phyloP scores from a whole-genome alignment of 2,329 filamentous ascomycete species.

The Lecanoromycetidae sp. region DNA sequence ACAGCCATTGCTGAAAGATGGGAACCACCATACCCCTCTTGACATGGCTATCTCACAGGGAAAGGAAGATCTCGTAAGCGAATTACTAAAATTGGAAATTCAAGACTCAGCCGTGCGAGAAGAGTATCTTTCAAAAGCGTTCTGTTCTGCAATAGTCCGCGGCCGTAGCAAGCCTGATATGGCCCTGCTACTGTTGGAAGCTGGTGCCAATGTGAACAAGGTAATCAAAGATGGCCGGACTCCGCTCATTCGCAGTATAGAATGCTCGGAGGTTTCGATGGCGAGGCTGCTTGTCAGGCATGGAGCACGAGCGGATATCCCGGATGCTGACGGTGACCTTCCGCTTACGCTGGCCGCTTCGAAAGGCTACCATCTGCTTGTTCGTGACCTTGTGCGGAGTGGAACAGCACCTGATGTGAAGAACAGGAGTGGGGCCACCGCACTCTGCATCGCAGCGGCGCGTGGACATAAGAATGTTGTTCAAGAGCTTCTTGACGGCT shows the following conservation, averaged over 20 bases:
- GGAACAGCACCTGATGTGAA: not conserved
- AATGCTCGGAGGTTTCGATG: not conserved
- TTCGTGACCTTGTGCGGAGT: not conserved
- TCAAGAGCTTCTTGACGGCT: not conserved
- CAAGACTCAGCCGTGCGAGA: not conserved
- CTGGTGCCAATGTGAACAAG: not conserved
- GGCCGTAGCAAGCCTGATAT: not conserved
- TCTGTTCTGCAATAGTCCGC: not conserved
- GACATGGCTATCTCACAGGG: too few species aligned
- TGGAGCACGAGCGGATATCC: not conserved
- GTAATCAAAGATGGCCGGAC: not conserved
- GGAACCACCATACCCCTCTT: too few species aligned
- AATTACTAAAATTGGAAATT: not conserved
- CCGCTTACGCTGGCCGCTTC: not conserved
- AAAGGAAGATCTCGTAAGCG: too few species aligned
- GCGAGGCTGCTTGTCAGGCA: not conserved
- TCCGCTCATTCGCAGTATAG: not conserved
- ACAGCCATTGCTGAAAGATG: too few species aligned
- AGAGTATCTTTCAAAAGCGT: too few species aligned
- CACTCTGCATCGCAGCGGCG: conserved; percentile 1
- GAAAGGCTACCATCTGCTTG: not conserved
- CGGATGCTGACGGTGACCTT: not conserved
- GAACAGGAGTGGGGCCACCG: not conserved
- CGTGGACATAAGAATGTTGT: not conserved
- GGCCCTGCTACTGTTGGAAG: not conserved